phyloP scores from a whole-genome alignment of 805 yeast genomes.

The Dipodascus geniculatus region DNA sequence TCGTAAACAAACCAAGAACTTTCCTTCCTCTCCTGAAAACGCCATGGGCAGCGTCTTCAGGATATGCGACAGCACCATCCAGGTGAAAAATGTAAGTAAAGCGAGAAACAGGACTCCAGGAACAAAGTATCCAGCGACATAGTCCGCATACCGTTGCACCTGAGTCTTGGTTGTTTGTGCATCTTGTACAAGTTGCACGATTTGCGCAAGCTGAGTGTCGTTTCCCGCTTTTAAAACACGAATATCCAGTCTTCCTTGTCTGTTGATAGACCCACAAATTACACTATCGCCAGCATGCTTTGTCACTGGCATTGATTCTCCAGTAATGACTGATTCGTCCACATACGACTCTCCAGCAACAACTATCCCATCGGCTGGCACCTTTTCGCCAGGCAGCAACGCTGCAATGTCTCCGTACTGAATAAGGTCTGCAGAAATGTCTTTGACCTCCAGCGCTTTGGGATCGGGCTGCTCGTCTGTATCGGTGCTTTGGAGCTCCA shows the following conservation, averaged over 20 bases:
- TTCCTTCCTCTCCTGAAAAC: conserved; percentile 39
- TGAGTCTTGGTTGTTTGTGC: conserved; percentile 89
- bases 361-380: conserved; percentile 87
- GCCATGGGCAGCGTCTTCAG: conserved; percentile 35
- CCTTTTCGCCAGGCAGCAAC: conserved; percentile 72
- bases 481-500: conserved; percentile 3
- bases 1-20: conserved; percentile 56
- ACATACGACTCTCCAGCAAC: conserved; percentile 69
- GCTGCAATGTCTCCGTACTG: conserved; percentile 69
- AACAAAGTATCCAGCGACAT: conserved; percentile 74
- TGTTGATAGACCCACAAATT: conserved; percentile 87
- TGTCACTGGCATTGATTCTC: conserved; percentile 71
- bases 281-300: conserved; percentile 52
- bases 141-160: conserved; percentile 80
- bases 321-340: conserved; percentile 85
- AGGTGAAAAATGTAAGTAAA: conserved; percentile 48
- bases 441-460: conserved; percentile 28
- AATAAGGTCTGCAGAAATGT: conserved; percentile 61
- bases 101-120: conserved; percentile 59
- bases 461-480: background rate
- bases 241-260: conserved; percentile 59
- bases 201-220: conserved; percentile 76
- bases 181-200: conserved; percentile 73
- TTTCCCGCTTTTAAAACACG: conserved; percentile 63
- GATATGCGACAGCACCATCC: conserved; percentile 37